Conservation (phyloP, 2,329 filamentous ascomycete genomes). For the Hymenoscyphus salicellus region DNA sequence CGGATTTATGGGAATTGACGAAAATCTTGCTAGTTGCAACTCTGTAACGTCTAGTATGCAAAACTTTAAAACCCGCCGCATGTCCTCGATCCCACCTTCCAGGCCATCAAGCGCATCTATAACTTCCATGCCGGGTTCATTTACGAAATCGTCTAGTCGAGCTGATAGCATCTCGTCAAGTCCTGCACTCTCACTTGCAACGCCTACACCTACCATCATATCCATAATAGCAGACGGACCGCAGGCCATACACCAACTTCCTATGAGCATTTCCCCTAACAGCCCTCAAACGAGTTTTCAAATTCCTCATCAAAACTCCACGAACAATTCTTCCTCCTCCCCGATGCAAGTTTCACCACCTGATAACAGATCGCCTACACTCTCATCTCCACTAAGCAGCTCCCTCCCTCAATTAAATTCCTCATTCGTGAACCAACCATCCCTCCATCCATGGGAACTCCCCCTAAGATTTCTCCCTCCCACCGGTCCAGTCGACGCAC, state of each 20-base stretch:
- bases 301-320: background rate
- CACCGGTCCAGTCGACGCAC: constrained; percentile 37
- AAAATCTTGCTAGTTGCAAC: constrained; percentile 7
- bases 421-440: constrained; percentile 23
- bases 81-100: constrained; percentile 8
- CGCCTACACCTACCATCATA: background rate
- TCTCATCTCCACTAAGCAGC: background rate
- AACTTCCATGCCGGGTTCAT: constrained; percentile 2
- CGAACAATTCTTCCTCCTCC: background rate
- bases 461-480: constrained; percentile 36
- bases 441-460: constrained; percentile 34
- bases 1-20: constrained; percentile 9
- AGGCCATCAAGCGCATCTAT: background rate
- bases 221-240: background rate
- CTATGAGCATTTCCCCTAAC: background rate
- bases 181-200: background rate
- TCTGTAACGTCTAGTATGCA: constrained; percentile 5
- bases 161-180: background rate
- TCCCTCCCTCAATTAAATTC: constrained; percentile 18
- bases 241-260: background rate
- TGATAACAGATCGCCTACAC: background rate
- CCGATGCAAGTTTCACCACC: background rate
- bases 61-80: constrained; percentile 5
- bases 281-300: background rate
- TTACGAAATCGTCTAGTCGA: background rate